Evolutionary conservation across 2,329 filamentous ascomycete genomes (phyloP), one percentile per base, ranked within the genome.

Genomic region (Diaporthe citri): DNA sequence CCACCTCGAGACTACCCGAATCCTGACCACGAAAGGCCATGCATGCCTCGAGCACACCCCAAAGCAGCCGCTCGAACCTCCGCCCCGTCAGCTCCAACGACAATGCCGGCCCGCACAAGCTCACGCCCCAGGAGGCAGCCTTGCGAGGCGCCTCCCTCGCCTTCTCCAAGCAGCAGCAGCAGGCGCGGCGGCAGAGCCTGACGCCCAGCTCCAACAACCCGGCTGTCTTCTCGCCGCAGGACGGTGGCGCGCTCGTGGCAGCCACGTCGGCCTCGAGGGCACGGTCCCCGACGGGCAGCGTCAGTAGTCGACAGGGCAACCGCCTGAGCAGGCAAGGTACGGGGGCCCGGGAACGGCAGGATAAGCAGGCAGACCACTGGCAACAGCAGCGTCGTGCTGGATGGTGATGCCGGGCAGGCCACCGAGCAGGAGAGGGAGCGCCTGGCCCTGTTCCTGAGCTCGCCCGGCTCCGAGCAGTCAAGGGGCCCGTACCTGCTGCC

Each of bases 81-180:
- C 69, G 51, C 15, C 41, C 57, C 46, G 43, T 34, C 36, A 62
- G 59, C 57, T 56, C 57, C 15, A 71, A 39, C 60, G 59, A 72
- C 9, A 46, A 74, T 31, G 52, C 46, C 69, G 31, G 15, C 9
- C 55, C 62, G 46, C 75, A 75, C 31, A 52, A 31, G 36, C 71
- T 75, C 22, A 71, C 74, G 15, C 76, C 74, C 31, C 67, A 76
- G 77, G 80, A 80, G 80, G 82, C 87, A 20, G 88, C 89, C 67
- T 82, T 91, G 73, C 86, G 84, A 74, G 90, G 90, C 71, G 90
- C 90, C 13, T 88, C 87, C 15, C 84, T 91, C 36, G 90, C 90
- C 28, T 91, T 91, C 76, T 84, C 85, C 77, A 87, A 86, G 64
- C 76, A 82, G 39, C 80, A 78, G 39, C 77, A 74, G 28, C 13